Evolutionary conservation across 305 asterid genomes (phyloP).

Genomic region (Fraxinus nigra): DNA sequence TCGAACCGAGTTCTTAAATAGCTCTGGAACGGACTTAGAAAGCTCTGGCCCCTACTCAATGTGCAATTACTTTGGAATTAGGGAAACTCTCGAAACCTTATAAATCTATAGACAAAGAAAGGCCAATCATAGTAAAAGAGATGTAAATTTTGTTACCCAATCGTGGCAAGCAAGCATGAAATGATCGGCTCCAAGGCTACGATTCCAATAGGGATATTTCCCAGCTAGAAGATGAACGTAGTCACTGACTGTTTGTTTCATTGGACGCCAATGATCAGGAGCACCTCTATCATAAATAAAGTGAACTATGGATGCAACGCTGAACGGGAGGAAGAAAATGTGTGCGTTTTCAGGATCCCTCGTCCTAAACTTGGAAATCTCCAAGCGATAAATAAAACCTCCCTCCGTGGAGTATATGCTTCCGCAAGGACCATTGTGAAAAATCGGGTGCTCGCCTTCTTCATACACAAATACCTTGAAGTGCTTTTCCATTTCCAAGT

Average conservation of each 20-base stretch:
- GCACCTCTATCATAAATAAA: conserved; percentile 46
- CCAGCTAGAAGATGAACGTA: conserved; percentile 54
- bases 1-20: conserved; percentile 36
- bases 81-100: neutral
- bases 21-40: conserved; percentile 12
- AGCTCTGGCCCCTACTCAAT: conserved; percentile 29
- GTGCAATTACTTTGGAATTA: neutral
- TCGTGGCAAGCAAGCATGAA: conserved; percentile 94
- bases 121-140: neutral
- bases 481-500: conserved; percentile 75
- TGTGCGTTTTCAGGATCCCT: conserved; percentile 64
- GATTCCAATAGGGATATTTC: conserved; percentile 77
- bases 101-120: neutral
- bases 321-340: conserved; percentile 73
- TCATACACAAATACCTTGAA: conserved; percentile 65
- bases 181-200: conserved; percentile 78
- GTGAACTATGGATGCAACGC: conserved; percentile 68
- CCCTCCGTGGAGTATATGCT: conserved; percentile 89
- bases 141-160: conserved; percentile 50
- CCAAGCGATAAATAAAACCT: conserved; percentile 64
- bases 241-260: conserved; percentile 60
- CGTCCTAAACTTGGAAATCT: conserved; percentile 57
- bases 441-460: conserved; percentile 88
- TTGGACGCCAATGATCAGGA: conserved; percentile 59
- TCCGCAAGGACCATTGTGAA: conserved; percentile 82